A percentile compares a stretch with the other conserved stretches of the same genome.
Conservation (phyloP, 345 rosid genomes). For the Salix koriyanagi region DNA sequence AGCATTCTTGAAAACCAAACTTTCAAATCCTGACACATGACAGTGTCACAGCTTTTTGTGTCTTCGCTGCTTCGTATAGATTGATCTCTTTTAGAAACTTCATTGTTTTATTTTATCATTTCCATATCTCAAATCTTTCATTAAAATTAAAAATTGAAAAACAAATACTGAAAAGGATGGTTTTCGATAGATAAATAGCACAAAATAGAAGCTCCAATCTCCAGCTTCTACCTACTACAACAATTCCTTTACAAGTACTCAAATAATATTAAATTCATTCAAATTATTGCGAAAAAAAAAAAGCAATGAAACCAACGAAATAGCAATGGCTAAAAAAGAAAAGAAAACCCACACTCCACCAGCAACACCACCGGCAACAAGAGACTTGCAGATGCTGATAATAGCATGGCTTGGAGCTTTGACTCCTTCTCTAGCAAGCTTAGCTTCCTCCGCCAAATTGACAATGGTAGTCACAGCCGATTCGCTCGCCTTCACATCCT, state of each 20-base stretch:
- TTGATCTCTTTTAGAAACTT: not conserved
- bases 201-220: not conserved
- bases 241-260: not conserved
- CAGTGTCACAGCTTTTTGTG: not conserved
- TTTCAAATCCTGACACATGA: not conserved
- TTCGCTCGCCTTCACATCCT: slow-evolving; percentile 66
- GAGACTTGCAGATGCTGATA: slow-evolving; percentile 62
- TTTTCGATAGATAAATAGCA: not conserved
- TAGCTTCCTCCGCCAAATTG: slow-evolving; percentile 93
- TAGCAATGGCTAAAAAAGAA: not conserved
- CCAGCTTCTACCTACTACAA: not conserved
- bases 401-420: slow-evolving; percentile 58
- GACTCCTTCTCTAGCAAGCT: slow-evolving; percentile 75
- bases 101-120: not conserved
- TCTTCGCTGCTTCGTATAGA: not conserved
- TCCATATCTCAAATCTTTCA: not conserved
- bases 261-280: not conserved
- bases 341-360: slow-evolving; percentile 75
- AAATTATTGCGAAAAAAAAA: not conserved
- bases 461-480: slow-evolving; percentile 86
- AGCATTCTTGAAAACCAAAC: not conserved
- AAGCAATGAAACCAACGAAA: not conserved
- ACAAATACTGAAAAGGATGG: not conserved
- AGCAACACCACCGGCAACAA: slow-evolving; percentile 81
- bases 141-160: not conserved